These are phyloP conservation scores for Massarina eburnea DNA, from an alignment of 2,329 filamentous ascomycete genomes.

Conservation along the genomic window DNA sequence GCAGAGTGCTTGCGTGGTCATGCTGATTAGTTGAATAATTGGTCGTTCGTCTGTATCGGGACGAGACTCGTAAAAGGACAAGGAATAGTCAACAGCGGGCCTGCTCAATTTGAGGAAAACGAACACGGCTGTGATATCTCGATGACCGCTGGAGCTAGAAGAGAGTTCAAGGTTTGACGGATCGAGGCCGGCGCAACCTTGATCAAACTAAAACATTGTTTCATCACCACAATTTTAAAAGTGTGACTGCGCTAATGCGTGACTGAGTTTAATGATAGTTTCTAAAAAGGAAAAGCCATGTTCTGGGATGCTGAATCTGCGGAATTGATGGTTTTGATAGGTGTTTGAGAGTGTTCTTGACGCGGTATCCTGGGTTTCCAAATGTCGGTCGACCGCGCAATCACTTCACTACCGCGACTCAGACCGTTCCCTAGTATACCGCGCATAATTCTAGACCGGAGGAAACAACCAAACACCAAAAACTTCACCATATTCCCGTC, in stretches of 20 bases:
- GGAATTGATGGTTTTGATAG: too few relatives aligned
- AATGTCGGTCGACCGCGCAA: background rate
- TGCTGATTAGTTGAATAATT: too few relatives aligned
- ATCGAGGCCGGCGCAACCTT: background rate
- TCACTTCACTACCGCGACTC: conserved; percentile 21
- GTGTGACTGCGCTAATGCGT: background rate
- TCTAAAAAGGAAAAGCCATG: background rate
- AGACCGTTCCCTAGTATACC: conserved; percentile 41
- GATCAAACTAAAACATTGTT: background rate
- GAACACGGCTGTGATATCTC: too few relatives aligned
- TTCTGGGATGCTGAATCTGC: too few relatives aligned
- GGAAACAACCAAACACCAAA: conserved; percentile 51
- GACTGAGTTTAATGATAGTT: too few relatives aligned
- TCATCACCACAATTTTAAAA: background rate
- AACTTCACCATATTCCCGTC: conserved; percentile 45
- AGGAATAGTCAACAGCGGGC: too few relatives aligned
- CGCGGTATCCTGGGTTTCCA: background rate
- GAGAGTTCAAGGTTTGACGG: background rate
- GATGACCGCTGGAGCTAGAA: too few relatives aligned
- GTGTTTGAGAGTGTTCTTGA: too few relatives aligned
- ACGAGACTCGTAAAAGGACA: too few relatives aligned
- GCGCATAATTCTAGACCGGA: too few relatives aligned
- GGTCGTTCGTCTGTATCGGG: background rate
- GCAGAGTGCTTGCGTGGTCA: background rate
- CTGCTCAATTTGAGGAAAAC: background rate